A percentile compares a stretch with the other conserved stretches of the same genome.
Evolutionary conservation across 192 early-diverging fungal genomes (phyloP).

Genomic region (Entomortierella beljakovae): DNA sequence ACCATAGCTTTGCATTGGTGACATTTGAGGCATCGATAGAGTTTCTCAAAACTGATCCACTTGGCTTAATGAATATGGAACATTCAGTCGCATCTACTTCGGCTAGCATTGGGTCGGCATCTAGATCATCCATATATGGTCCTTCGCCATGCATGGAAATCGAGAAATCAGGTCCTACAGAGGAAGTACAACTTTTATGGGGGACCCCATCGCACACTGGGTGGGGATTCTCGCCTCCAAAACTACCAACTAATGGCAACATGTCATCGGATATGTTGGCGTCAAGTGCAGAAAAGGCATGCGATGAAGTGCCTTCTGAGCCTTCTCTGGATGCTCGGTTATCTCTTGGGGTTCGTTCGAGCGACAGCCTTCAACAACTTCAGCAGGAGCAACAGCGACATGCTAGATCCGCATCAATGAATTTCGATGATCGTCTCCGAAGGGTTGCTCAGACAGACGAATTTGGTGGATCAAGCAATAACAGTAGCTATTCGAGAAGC

Average conservation of each 20-base stretch:
- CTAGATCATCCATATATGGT: conserved; percentile 7
- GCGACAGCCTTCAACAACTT: background rate
- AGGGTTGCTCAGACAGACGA: conserved; percentile 14
- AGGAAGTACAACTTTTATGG: conserved; percentile 34
- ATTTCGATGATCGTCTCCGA: conserved; percentile 46
- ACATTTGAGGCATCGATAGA: conserved; percentile 61
- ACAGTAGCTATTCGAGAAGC: conserved; percentile 44
- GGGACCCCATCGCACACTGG: conserved; percentile 49
- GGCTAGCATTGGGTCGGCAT: background rate
- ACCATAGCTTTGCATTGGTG: conserved; percentile 60
- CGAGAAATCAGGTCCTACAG: conserved; percentile 7
- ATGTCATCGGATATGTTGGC: too few species aligned
- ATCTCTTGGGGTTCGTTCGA: background rate
- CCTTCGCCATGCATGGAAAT: conserved; percentile 13
- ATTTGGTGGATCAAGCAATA: conserved; percentile 17
- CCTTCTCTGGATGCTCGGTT: conserved; percentile 16
- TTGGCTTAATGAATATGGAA: conserved; percentile 43
- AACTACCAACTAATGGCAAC: too few species aligned
- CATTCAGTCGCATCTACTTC: conserved; percentile 25
- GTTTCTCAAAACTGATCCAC: conserved; percentile 63
- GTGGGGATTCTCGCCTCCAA: conserved; percentile 53
- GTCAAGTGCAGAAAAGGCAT: conserved; percentile 1
- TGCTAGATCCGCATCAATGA: conserved; percentile 36
- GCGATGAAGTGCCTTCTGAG: background rate
- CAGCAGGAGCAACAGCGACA: conserved; percentile 46